Conservation (phyloP, 352 stramenopile genomes). For the Phytophthora cryptogea region DNA sequence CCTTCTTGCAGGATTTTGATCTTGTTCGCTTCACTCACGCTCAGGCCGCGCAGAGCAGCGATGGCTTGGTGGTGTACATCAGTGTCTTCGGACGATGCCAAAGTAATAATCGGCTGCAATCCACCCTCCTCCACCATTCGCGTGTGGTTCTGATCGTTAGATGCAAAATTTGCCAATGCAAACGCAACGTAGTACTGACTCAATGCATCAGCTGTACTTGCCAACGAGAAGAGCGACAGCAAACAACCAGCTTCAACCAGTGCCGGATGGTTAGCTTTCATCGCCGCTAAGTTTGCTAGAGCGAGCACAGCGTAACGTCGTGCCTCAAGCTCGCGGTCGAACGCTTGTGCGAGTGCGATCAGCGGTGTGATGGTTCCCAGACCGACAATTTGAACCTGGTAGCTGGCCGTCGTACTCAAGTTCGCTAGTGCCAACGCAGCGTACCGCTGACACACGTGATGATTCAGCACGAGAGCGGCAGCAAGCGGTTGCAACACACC, state of each 20-base stretch:
- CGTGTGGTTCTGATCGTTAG: constrained; percentile 91
- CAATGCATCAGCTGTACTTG: constrained; percentile 92
- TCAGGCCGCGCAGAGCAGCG: constrained; percentile 93
- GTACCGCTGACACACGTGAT: constrained; percentile 95
- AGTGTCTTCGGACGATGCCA: constrained; percentile 90
- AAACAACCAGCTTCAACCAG: constrained; percentile 93
- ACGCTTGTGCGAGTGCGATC: constrained; percentile 84
- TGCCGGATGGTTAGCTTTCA: constrained; percentile 93
- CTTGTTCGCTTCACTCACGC: constrained; percentile 91
- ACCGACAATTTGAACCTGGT: constrained; percentile 95
- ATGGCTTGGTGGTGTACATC: constrained; percentile 96
- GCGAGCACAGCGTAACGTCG: constrained; percentile 93
- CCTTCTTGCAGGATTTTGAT: constrained; percentile 98
- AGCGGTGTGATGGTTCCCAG: constrained; percentile 92
- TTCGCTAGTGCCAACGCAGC: constrained; percentile 94
- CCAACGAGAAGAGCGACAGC: constrained; percentile 92
- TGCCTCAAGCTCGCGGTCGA: constrained; percentile 93
- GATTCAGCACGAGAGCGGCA: constrained; percentile 83
- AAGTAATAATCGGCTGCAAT: constrained; percentile 94
- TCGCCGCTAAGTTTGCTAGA: constrained; percentile 95
- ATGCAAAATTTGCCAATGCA: constrained; percentile 95
- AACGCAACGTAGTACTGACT: constrained; percentile 96
- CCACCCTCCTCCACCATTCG: constrained; percentile 95
- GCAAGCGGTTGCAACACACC: constrained; percentile 92
- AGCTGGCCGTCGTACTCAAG: constrained; percentile 91